These are phyloP conservation scores for Fusarium subtropicale DNA, from an alignment of 2,329 filamentous ascomycete species.

Conservation along the genomic window DNA sequence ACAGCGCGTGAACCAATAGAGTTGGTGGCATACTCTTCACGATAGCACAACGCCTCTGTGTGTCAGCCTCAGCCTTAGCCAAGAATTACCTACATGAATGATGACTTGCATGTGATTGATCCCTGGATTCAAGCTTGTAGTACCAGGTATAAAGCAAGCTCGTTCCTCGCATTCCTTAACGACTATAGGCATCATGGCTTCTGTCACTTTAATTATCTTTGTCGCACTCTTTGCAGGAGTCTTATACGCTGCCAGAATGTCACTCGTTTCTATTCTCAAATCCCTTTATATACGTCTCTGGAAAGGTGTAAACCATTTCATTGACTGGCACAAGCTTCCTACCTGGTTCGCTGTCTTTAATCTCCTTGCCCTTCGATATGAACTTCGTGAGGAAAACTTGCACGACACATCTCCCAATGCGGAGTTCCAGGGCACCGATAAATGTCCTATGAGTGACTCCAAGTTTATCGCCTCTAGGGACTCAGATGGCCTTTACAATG, in stretches of 20 bases:
- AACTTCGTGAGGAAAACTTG: slow-evolving; percentile 27
- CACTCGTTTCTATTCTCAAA: neutral
- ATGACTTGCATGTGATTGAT: neutral
- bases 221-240: neutral
- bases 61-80: neutral
- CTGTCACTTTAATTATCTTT: neutral
- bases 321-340: slow-evolving; percentile 28
- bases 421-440: slow-evolving; percentile 4
- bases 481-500: slow-evolving; percentile 22
- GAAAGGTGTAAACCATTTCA: slow-evolving; percentile 13
- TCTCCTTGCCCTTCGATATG: slow-evolving; percentile 29
- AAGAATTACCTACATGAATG: neutral
- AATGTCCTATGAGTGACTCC: slow-evolving; percentile 25
- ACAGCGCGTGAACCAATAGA: neutral
- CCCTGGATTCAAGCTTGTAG: neutral
- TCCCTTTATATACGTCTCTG: slow-evolving; percentile 20
- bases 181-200: neutral
- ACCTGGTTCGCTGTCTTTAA: slow-evolving; percentile 31
- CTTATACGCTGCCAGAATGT: neutral
- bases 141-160: slow-evolving; percentile 6
- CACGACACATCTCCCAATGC: slow-evolving; percentile 24
- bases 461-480: slow-evolving; percentile 16
- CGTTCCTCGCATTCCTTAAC: neutral
- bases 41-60: neutral
- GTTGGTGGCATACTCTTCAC: neutral